Base-by-base conservation (phyloP, 164 flowering plant genomes). In the Stephania yunnanensis region DNA sequence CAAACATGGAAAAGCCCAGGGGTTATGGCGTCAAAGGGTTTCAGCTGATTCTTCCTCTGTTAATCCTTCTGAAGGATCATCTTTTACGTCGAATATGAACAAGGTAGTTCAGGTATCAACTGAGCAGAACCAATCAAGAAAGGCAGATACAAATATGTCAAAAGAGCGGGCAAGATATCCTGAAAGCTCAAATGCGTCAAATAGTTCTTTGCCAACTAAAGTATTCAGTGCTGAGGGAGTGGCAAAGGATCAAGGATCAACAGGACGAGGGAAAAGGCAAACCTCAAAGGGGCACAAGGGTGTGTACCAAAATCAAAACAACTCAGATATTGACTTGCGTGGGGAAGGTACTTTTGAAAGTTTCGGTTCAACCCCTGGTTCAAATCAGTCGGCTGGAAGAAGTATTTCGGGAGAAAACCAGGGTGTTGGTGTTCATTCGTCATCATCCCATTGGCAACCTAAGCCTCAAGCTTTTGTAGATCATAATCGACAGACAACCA, bases 361-460 rank as follows among this genome's bases (percentile, higher is more conserved):
- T 74, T 71, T 25, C 63, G 5, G 45, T 64, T n/a, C 80, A 13
- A 48, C 69, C 46, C 61, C 68, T 74, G 89, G 88, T 65, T 25
- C 64, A 53, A 73, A 68, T 71, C 93, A 86, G 74, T 50, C 55
- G n/a, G 94, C 86, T 52, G 77, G 77, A 74, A 64, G 77, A 75
- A 75, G 68, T 68, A 74, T 72, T 77, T 69, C 71, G 3, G 86
- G 82, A 82, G 94, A 86, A 73, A 84, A 50, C 70, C 86, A 81
- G 48, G 80, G 66, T 50, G 78, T n/a, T 73, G 84, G 80, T 29
- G 92, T 87, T 61, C 85, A 83, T 9, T 31, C 81, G 5, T 61
- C 81, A 6, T 61, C 84, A 58, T 81, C 95, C 77, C 94, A 92
- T 15, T 92, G 98, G 98, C 92, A 92, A 81, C 95, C 98, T 46